These are phyloP conservation scores for Bolboschoenoplectus hybrid DNA, from an alignment of 202 grass and related monocot species.

Conservation along the genomic window DNA sequence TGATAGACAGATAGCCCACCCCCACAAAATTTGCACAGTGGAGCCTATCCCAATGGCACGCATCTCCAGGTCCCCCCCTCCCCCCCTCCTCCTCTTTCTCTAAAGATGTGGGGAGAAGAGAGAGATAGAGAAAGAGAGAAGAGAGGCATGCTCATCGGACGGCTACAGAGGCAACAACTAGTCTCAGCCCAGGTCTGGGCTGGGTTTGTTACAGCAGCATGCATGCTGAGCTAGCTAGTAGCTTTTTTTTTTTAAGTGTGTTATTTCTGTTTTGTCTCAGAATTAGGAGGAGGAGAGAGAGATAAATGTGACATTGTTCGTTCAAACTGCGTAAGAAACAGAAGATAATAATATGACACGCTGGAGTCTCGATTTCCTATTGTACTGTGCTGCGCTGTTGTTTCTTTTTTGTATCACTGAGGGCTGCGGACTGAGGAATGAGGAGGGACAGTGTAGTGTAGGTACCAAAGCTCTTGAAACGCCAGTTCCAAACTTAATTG, in stretches of 20 bases:
- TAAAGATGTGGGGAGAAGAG: conserved; percentile 32
- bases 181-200: conserved; percentile 13
- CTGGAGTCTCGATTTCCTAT: not conserved
- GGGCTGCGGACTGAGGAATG: not conserved
- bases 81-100: not conserved
- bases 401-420: not conserved
- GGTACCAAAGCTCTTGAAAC: not conserved
- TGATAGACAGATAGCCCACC: conserved; percentile 26
- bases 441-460: not conserved
- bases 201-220: conserved; percentile 30
- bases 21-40: conserved; percentile 37
- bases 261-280: conserved; percentile 21
- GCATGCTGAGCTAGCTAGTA: conserved; percentile 8
- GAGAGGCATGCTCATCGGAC: conserved; percentile 29
- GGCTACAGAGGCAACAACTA: conserved; percentile 34
- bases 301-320: not conserved
- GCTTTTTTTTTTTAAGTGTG: not conserved
- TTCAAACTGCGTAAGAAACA: not conserved
- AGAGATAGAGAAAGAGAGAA: not conserved
- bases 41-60: conserved; percentile 35
- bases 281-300: not conserved
- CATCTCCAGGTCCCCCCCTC: conserved; percentile 33
- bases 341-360: not conserved
- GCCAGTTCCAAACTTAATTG: not conserved
- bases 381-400: not conserved